Evolutionary conservation across 768 basidiomycete genomes (phyloP), one percentile per base, ranked within the genome.

Genomic region (Phlebiopsis gigantea): DNA sequence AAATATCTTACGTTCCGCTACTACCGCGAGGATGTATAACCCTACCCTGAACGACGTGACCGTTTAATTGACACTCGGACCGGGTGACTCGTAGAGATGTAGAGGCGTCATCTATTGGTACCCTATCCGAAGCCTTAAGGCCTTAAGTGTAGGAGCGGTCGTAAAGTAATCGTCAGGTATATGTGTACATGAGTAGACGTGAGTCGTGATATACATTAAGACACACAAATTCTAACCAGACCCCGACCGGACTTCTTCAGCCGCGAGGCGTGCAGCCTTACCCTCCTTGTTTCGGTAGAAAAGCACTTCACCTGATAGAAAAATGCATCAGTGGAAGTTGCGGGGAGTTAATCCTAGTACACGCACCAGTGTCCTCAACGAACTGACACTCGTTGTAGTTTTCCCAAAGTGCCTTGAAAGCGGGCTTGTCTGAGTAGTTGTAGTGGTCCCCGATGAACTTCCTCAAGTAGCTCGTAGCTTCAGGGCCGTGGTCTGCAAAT

Each of bases 311-410:
- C 55, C 55, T 56, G 46, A 2, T 5, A 22, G 46, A 15, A 12
- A n/a, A 3, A 25, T 3, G 10, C 15, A 7, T 2, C 28, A 19
- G 10, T 48, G 25, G 17, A n/a, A 34, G 28, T n/a, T n/a, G n/a
- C n/a, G n/a, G n/a, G n/a, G n/a, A 1, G 21, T 30, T 29, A 2
- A n/a, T n/a, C 19, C n/a, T 2, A 5, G 8, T 9, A 21, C n/a
- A 12, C 56, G 10, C 34, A 65, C 71, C 71, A 39, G 69, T 63
- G 51, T 72, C 71, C 41, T 72, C 71, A 3, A 72, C 71, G 49
- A 71, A 72, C 39, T 71, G 68, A 55, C 72, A 73, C n/a, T 53
- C 44, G 52, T 66, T 72, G 51, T 70, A 72, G 41, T 62, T 67
- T 4, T 66, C 59, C 72, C 72, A 73, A 12, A 71, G 64, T 6